Percentiles rank a stretch among this genome's conserved stretches.
Conservation (phyloP, 1,284 basidiomycete species). For the Retiboletus flavoniger region DNA sequence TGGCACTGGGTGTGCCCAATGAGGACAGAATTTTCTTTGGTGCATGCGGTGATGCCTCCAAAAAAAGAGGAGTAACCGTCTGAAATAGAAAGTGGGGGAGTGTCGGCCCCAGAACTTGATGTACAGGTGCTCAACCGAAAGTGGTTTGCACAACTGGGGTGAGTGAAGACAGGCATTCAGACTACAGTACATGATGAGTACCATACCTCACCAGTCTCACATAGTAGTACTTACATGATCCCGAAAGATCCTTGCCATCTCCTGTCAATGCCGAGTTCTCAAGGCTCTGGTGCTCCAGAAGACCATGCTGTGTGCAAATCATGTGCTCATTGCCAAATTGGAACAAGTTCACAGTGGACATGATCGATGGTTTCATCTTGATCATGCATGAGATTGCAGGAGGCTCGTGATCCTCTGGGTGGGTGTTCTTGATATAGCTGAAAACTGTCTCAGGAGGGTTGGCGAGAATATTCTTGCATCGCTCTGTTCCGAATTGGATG, state of each 20-base stretch:
- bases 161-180: slow-evolving; percentile 54
- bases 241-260: slow-evolving; percentile 60
- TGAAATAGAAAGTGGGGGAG: slow-evolving; percentile 64
- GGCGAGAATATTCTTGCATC: slow-evolving; percentile 49
- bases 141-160: slow-evolving; percentile 51
- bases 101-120: slow-evolving; percentile 57
- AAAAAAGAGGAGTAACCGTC: slow-evolving; percentile 62
- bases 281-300: slow-evolving; percentile 63
- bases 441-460: slow-evolving; percentile 35
- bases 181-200: slow-evolving; percentile 35
- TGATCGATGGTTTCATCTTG: slow-evolving; percentile 57
- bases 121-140: slow-evolving; percentile 69
- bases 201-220: not conserved
- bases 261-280: slow-evolving; percentile 63
- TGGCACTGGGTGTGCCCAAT: slow-evolving; percentile 82
- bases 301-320: slow-evolving; percentile 59
- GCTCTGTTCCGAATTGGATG: slow-evolving; percentile 50
- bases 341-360: slow-evolving; percentile 52
- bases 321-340: slow-evolving; percentile 67
- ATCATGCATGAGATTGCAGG: slow-evolving; percentile 46
- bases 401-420: slow-evolving; percentile 33
- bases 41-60: slow-evolving; percentile 34
- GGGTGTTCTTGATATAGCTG: slow-evolving; percentile 28
- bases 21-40: slow-evolving; percentile 61
- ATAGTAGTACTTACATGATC: slow-evolving; percentile 46